phyloP scores from a whole-genome alignment of 1,284 basidiomycete species.

The Thecaphora thlaspeos region DNA sequence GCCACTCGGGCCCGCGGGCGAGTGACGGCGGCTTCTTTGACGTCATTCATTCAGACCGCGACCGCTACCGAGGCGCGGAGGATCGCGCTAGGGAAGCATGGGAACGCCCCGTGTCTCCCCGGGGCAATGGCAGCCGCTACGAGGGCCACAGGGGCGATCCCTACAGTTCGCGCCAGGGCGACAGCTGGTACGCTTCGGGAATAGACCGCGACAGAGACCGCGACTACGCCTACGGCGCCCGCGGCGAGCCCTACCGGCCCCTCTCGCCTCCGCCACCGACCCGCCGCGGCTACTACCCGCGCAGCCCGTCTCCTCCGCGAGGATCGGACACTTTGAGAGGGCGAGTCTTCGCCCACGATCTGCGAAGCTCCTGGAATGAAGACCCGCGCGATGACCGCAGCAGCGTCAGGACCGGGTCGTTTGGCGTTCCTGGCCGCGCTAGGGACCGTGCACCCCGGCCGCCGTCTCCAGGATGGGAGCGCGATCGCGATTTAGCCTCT shows the following conservation, averaged over 20 bases:
- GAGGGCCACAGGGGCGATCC: not conserved
- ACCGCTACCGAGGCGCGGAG: not conserved
- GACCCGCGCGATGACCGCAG: constrained; percentile 1
- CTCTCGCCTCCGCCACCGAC: not conserved
- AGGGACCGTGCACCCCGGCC: not conserved
- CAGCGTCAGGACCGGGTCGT: not conserved
- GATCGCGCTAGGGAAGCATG: not conserved
- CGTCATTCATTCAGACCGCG: too few species aligned
- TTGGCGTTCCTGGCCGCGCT: not conserved
- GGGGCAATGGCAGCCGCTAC: not conserved
- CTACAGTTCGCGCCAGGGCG: not conserved
- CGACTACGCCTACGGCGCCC: not conserved
- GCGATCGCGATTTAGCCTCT: not conserved
- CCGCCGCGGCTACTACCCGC: constrained; percentile 3
- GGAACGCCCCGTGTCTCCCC: not conserved
- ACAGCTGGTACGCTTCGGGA: not conserved
- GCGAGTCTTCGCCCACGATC: not conserved
- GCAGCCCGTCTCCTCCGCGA: constrained; percentile 16
- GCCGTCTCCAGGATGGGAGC: not conserved
- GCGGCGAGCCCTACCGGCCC: not conserved
- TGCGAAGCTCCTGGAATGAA: not conserved
- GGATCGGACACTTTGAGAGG: not conserved
- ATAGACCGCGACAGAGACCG: not conserved
- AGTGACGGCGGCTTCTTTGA: not conserved
- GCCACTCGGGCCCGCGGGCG: too few species aligned